These are phyloP conservation scores for Boletus fagicola DNA, from an alignment of 768 basidiomycete genomes.

Conservation along the genomic window DNA sequence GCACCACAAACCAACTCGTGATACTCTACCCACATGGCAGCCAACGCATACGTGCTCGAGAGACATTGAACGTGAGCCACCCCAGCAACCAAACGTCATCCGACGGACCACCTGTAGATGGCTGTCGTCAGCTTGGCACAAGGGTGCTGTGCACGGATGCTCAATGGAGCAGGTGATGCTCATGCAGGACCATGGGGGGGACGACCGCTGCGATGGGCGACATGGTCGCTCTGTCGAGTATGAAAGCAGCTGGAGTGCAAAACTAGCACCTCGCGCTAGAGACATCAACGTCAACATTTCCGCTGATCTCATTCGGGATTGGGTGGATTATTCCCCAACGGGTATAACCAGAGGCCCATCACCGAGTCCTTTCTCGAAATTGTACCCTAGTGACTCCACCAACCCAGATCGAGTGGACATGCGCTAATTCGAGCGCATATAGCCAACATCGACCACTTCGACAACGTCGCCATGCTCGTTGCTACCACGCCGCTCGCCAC, in stretches of 20 bases:
- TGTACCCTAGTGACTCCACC: background rate
- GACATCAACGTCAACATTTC: background rate
- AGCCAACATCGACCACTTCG: background rate
- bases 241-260: too few relatives aligned
- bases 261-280: background rate
- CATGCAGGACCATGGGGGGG: background rate
- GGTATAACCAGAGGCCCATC: too few relatives aligned
- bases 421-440: conserved; percentile 2
- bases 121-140: background rate
- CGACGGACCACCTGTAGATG: conserved; percentile 1
- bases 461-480: background rate
- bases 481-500: background rate
- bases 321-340: background rate
- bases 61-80: conserved; percentile 11
- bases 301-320: background rate
- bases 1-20: background rate
- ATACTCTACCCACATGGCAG: too few relatives aligned
- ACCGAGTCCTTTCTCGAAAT: background rate
- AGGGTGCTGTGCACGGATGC: conserved; percentile 10
- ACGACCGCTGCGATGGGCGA: background rate
- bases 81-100: background rate
- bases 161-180: background rate
- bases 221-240: background rate
- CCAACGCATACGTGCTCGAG: background rate
- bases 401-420: background rate